Evolutionary conservation across 83 land plant species (phyloP), one percentile per base, ranked within the genome.

Genomic region (Larix sibirica): DNA sequence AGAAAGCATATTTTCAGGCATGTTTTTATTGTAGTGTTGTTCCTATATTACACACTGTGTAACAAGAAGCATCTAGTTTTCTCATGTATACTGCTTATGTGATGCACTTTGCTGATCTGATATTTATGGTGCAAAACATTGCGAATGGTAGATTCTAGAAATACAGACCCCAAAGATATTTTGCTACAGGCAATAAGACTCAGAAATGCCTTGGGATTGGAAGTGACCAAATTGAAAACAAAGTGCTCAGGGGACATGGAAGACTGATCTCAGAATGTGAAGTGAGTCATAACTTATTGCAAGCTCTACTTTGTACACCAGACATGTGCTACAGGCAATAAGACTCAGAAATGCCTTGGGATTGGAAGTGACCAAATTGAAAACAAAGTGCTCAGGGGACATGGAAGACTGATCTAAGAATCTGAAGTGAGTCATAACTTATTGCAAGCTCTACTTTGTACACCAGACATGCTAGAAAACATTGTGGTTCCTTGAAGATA

Each of bases 161-260:
- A 96, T 86, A 7, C 87, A 84, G 71, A 79, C 9, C 86, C 91
- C 17, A 91, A 91, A 77, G 98, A 94, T 12, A 83, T 94, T 60
- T 83, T 84, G 69, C 36, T 81, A 20, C 89, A 88, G 54, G 92
- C 95, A 16, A 94, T 87, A 62, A 81, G 98, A 70, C 85, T 96
- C 28, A 87, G 98, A 73, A 96, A 94, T 81, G 80, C 96, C 61
- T 67, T 90, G 63, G 98, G 98, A 56, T 79, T 91, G 63, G 92
- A 94, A 84, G 95, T 92, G 73, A 73, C 85, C 79, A 96, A 94
- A 87, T 84, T 94, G 83, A 92, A 81, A 82, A 62, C 92, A 92
- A 23, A 94, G 95, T 79, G 92, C 94, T 16, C 98, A 96, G 80
- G 97, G 98, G 14, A 91, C 96, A 60, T 96, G 98, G 98, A 87